Evolutionary conservation across 176 grass and related monocot species (phyloP), one percentile per base, ranked within the genome.

Genomic region (Saccharum spontaneum): DNA sequence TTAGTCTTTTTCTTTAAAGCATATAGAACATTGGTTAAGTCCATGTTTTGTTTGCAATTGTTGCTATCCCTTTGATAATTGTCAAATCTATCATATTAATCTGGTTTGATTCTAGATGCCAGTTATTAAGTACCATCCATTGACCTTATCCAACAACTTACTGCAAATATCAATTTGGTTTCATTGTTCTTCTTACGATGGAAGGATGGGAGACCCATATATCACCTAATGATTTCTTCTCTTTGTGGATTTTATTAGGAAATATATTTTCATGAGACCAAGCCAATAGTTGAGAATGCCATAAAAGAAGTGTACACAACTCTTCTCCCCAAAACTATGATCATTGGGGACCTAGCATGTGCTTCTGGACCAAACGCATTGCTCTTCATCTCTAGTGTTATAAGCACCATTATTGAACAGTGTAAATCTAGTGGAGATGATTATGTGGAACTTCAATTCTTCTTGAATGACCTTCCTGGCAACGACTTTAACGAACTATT

Each of bases 221-320:
- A 52, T 52, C 16, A 52, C 15, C 15, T 6, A 52, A 52, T 52
- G 15, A 57, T 59, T 59, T 14, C 7, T 55, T 55, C 17, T 24
- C 8, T 71, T 71, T 10, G 0, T 71, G 22, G 22, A 71, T 71
- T 11, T 4, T 71, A 6, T n/a, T 6, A 89, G 87, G 38, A 75
- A 60, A 85, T 84, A 14, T 57, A 59, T 22, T 69, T 76, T 16
- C 36, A 5, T 5, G 62, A 78, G 28, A 46, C 59, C 1, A 87
- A 46, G 79, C 17, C 84, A 0, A 15, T 87, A 0, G 5, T 91
- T 28, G 68, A 77, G 66, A 20, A 28, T 41, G 67, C 69, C 5
- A 22, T 76, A 33, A 40, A 31, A 72, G 85, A 81, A 36, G 7
- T 87, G 4, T 69, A 61, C 31, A 43, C 5, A 14, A 20, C 62